A percentile compares a stretch with the other conserved stretches of the same genome.
These are phyloP conservation scores for Corinectria fuckeliana DNA, from an alignment of 2,329 filamentous ascomycete genomes.

Conservation along the genomic window DNA sequence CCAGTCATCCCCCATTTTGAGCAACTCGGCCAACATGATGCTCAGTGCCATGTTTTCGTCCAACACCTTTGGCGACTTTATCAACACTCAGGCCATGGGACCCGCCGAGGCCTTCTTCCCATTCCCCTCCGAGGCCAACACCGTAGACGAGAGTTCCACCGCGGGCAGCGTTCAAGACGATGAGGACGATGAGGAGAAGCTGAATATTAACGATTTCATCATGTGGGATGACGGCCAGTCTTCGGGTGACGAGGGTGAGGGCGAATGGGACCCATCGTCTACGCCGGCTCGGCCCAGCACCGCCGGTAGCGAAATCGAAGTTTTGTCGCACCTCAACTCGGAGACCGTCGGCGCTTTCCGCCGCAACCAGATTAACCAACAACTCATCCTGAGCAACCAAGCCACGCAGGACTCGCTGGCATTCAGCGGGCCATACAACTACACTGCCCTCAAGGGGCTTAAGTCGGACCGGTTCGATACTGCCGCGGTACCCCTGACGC, in stretches of 20 bases:
- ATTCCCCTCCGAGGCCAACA: constrained; percentile 65
- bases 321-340: constrained; percentile 65
- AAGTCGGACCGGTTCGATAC: constrained; percentile 71
- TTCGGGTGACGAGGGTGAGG: constrained; percentile 65
- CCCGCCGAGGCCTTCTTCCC: constrained; percentile 80
- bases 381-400: constrained; percentile 65
- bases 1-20: constrained; percentile 63
- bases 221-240: constrained; percentile 66
- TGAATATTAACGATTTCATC: constrained; percentile 77
- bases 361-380: constrained; percentile 68
- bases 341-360: constrained; percentile 82
- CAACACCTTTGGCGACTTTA: constrained; percentile 61
- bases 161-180: constrained; percentile 52
- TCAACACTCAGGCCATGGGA: constrained; percentile 71
- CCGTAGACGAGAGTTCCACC: constrained; percentile 56
- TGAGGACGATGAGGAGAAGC: constrained; percentile 68
- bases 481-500: constrained; percentile 72
- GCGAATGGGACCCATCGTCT: constrained; percentile 57
- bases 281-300: constrained; percentile 60
- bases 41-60: constrained; percentile 73
- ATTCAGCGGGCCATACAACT: constrained; percentile 65
- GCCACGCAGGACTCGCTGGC: constrained; percentile 68
- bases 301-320: constrained; percentile 54
- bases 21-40: constrained; percentile 77
- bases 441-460: constrained; percentile 67